These are phyloP conservation scores for Apostasia shenzhenica DNA, from an alignment of 106 monocot genomes.

Conservation along the genomic window DNA sequence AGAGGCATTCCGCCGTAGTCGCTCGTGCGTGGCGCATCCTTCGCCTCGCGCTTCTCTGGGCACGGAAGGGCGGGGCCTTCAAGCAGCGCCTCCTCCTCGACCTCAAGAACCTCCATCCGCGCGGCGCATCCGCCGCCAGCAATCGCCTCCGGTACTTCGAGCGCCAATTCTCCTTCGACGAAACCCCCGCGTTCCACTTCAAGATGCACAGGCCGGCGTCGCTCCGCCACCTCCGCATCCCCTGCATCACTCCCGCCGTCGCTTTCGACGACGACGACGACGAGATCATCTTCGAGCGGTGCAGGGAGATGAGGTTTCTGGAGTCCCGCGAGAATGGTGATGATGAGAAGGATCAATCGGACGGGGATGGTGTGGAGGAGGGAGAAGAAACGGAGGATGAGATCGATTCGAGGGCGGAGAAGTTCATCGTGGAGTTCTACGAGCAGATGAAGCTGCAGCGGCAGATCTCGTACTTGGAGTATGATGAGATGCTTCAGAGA, in stretches of 20 bases:
- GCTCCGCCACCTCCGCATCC: constrained; percentile 21
- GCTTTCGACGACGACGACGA: constrained; percentile 13
- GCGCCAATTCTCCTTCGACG: constrained; percentile 58
- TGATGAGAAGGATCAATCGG: not conserved
- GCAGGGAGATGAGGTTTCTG: not conserved
- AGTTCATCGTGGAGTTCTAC: constrained; percentile 22
- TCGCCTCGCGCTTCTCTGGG: constrained; percentile 36
- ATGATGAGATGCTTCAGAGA: constrained; percentile 15
- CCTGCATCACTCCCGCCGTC: constrained; percentile 31
- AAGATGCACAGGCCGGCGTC: constrained; percentile 23
- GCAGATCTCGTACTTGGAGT: constrained; percentile 12
- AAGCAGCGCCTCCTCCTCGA: constrained; percentile 13
- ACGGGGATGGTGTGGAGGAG: not conserved
- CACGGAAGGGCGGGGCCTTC: constrained; percentile 23
- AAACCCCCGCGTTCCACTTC: constrained; percentile 53
- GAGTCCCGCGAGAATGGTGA: not conserved
- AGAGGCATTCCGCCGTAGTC: not conserved
- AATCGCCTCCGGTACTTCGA: constrained; percentile 13
- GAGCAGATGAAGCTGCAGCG: constrained; percentile 22
- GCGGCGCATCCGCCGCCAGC: not conserved
- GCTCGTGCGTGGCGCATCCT: constrained; percentile 25
- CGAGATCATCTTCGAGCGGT: not conserved
- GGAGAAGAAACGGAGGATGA: not conserved
- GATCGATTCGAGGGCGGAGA: constrained; percentile 21
- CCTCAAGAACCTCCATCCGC: constrained; percentile 5